These are phyloP conservation scores for Cichorium intybus DNA, from an alignment of 140 eudicot genomes.

Conservation along the genomic window DNA sequence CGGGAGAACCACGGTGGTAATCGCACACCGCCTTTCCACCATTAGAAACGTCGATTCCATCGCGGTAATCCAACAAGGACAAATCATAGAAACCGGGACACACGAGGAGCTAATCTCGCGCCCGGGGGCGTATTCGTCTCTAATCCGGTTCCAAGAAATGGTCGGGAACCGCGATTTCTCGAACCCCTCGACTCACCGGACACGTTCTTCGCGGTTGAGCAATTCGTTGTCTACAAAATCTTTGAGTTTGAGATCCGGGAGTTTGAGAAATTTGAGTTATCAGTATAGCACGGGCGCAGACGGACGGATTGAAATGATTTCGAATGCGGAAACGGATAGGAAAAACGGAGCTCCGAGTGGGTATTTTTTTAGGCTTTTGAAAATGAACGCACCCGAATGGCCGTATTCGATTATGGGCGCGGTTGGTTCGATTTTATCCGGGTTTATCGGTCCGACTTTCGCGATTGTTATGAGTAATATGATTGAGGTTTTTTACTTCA, in stretches of 20 bases:
- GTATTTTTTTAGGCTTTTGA: slow-evolving; percentile 78
- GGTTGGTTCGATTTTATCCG: slow-evolving; percentile 82
- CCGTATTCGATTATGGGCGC: slow-evolving; percentile 98
- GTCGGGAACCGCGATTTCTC: slow-evolving; percentile 88
- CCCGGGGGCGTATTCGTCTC: slow-evolving; percentile 80
- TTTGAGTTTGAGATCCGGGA: slow-evolving; percentile 87
- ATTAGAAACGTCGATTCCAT: slow-evolving; percentile 91
- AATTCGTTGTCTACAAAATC: slow-evolving; percentile 85
- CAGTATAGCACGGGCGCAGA: slow-evolving; percentile 95
- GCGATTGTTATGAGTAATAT: slow-evolving; percentile 98
- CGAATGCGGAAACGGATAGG: slow-evolving; percentile 85
- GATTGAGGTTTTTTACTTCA: slow-evolving; percentile 93
- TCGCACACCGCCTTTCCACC: slow-evolving; percentile 97
- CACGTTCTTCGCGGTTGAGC: slow-evolving; percentile 85
- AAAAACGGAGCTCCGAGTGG: slow-evolving; percentile 84
- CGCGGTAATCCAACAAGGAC: slow-evolving; percentile 93
- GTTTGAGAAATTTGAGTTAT: slow-evolving; percentile 86
- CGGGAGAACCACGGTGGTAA: slow-evolving; percentile 91
- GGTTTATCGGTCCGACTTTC: slow-evolving; percentile 95
- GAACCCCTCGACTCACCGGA: slow-evolving; percentile 79
- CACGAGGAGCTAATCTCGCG: slow-evolving; percentile 86
- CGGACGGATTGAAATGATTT: slow-evolving; percentile 93
- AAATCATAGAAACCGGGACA: slow-evolving; percentile 84
- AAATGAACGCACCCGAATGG: slow-evolving; percentile 96
- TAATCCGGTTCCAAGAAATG: slow-evolving; percentile 96